Base-by-base conservation (phyloP, 2,329 filamentous ascomycete species). In the Talaromyces sp. region DNA sequence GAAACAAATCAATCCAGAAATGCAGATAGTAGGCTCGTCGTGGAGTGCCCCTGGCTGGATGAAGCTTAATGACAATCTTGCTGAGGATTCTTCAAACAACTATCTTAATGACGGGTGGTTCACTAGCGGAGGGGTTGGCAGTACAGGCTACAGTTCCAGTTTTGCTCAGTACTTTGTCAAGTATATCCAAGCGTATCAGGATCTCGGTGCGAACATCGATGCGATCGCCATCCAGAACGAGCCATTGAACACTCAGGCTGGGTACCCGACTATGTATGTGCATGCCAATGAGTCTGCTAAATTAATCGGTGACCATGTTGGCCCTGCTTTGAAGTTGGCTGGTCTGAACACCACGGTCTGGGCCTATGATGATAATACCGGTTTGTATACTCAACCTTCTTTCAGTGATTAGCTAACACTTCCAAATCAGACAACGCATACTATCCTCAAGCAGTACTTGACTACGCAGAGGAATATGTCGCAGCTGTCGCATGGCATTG, bases 1-100 rank as follows among this genome's bases (percentile, higher is more conserved):
- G 71, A 72, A 71, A 46, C 63, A 69, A 0, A 60, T 73, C 38
- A 73, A 77, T 56, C 66, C 68, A 6, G 68, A 69, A 14, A 64
- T 77, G 46, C 72, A 70, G 31, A 67, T 76, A 17, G 65, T 74
- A 24, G 74, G 75, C 2, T 70, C 74, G 1, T 69, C 73, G 0
- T 77, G 75, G 75, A 71, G 69, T 14, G 68, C 70, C 14, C 75
- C 75, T 0, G 74, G 73, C 2, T 77, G 75, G 74, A 77, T 75
- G 71, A 77, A 77, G 62, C 59, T 73, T 26, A 76, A 76, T 46
- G 70, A 67, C 4, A 67, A 71, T n/a, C 67, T 74, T 56, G 59
- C 68, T 50, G 67, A 67, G 1, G 59, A 53, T 10, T 65, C 67
- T 1, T 62, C 58, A 2, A 68, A 75, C 57, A 77, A 77, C 43